phyloP scores from a whole-genome alignment of 2,329 filamentous ascomycete genomes.

The Cytospora chrysosperma region DNA sequence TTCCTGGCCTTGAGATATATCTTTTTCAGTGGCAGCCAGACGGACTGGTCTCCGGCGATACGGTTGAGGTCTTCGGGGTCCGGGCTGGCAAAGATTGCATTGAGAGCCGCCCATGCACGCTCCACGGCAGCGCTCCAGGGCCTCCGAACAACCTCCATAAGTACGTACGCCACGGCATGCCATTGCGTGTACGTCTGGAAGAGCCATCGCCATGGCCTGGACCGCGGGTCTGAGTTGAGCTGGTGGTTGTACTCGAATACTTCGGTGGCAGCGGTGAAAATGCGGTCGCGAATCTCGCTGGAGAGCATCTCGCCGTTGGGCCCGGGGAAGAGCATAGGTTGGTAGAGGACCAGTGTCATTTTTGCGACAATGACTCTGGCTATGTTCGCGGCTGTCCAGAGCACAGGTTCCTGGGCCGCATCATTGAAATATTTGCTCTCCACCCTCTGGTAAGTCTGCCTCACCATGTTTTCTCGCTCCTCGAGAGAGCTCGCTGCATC shows the following conservation, averaged over 20 bases:
- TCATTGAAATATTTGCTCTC: constrained; percentile 54
- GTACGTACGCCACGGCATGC: constrained; percentile 56
- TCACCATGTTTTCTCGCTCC: constrained; percentile 41
- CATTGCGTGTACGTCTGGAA: constrained; percentile 61
- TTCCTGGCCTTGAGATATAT: constrained; percentile 52
- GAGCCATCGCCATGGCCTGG: constrained; percentile 56
- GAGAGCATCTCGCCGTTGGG: constrained; percentile 35
- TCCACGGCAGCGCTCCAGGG: constrained; percentile 38
- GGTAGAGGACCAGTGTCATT: constrained; percentile 54
- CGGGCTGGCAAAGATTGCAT: constrained; percentile 31
- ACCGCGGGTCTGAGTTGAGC: constrained; percentile 49
- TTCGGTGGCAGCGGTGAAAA: constrained; percentile 53
- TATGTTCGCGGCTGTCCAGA: constrained; percentile 50
- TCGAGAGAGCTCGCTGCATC: constrained; percentile 38
- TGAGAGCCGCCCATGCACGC: constrained; percentile 33
- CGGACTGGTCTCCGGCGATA: constrained; percentile 45
- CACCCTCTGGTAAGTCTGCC: constrained; percentile 39
- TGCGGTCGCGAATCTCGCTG: constrained; percentile 33
- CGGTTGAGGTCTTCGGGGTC: constrained; percentile 45
- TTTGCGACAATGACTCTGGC: constrained; percentile 53
- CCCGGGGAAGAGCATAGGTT: constrained; percentile 47
- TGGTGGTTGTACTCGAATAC: constrained; percentile 56
- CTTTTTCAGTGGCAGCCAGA: constrained; percentile 55
- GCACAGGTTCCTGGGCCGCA: constrained; percentile 45
- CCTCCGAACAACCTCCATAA: constrained; percentile 49